Conservation (phyloP, 441 rosid species). For the Populus hybrid region DNA sequence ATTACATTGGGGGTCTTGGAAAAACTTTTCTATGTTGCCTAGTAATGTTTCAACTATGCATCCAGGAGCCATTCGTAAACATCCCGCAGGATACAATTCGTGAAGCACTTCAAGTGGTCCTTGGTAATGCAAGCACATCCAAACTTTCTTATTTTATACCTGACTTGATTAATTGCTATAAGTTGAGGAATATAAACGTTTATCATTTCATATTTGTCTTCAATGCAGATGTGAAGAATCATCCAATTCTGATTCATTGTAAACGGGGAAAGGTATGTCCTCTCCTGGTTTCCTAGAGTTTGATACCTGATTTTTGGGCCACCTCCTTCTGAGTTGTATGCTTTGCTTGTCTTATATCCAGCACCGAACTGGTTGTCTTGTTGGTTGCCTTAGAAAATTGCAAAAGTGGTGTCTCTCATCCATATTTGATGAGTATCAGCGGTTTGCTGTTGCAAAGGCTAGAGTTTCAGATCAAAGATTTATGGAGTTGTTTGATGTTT, state of each 20-base stretch:
- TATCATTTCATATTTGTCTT: conserved; percentile 6
- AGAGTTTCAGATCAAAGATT: conserved; percentile 66
- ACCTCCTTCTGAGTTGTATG: not conserved
- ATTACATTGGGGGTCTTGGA: not conserved
- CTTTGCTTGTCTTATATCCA: conserved; percentile 34
- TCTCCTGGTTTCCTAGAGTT: not conserved
- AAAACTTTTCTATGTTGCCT: not conserved
- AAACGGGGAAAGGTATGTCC: conserved; percentile 84
- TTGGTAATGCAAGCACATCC: conserved; percentile 45
- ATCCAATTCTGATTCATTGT: conserved; percentile 91
- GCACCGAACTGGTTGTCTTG: conserved; percentile 96
- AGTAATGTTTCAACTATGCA: conserved; percentile 16
- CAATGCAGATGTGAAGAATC: conserved; percentile 79
- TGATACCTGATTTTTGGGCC: not conserved
- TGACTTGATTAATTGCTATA: not conserved
- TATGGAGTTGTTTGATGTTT: conserved; percentile 67
- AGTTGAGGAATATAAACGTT: not conserved
- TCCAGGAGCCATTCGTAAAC: conserved; percentile 80
- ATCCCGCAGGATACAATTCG: conserved; percentile 62
- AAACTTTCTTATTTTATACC: not conserved
- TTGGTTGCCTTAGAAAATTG: conserved; percentile 89
- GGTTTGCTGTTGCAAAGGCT: conserved; percentile 68
- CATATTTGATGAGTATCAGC: conserved; percentile 76
- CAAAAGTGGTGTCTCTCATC: conserved; percentile 94
- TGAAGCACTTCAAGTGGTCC: conserved; percentile 73